These are phyloP conservation scores for Mollisia scopiformis DNA, from an alignment of 2,329 filamentous ascomycete genomes.

Conservation along the genomic window DNA sequence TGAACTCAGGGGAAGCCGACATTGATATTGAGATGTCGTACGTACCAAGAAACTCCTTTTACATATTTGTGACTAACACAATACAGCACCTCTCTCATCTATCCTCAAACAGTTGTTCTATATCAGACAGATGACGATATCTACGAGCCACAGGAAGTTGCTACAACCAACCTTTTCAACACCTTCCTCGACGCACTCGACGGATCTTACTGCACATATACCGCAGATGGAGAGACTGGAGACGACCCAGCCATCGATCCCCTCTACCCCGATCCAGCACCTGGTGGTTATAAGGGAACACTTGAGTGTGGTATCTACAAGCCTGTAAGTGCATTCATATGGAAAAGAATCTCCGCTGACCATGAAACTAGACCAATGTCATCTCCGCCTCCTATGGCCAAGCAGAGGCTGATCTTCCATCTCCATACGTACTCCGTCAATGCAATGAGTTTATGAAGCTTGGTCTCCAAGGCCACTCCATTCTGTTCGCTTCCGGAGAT, in stretches of 20 bases:
- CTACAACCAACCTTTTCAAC: slow-evolving; percentile 30
- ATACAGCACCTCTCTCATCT: slow-evolving; percentile 23
- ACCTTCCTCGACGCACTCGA: slow-evolving; percentile 36
- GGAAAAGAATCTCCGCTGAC: too few relatives aligned
- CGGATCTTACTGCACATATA: slow-evolving; percentile 47
- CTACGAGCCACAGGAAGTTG: slow-evolving; percentile 26
- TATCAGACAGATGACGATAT: slow-evolving; percentile 34
- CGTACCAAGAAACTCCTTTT: too few relatives aligned
- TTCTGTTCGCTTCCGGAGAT: slow-evolving; percentile 67
- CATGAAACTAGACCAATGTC: too few relatives aligned
- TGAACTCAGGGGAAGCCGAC: slow-evolving; percentile 21
- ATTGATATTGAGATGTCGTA: slow-evolving; percentile 29
- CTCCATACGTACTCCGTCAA: slow-evolving; percentile 61
- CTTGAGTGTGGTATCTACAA: slow-evolving; percentile 20
- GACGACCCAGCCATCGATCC: slow-evolving; percentile 44
- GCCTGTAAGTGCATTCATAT: too few relatives aligned
- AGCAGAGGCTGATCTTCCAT: slow-evolving; percentile 65
- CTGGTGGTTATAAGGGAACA: slow-evolving; percentile 44
- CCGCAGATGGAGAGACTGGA: slow-evolving; percentile 46
- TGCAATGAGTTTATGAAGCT: slow-evolving; percentile 68
- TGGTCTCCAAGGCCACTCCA: slow-evolving; percentile 66
- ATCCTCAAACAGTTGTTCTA: slow-evolving; percentile 31
- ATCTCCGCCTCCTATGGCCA: slow-evolving; percentile 70
- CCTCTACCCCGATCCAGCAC: slow-evolving; percentile 43
- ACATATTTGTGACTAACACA: slow-evolving; percentile 1